Evolutionary conservation across 148 eudicot genomes (phyloP).

Genomic region (Polygonum aviculare): DNA sequence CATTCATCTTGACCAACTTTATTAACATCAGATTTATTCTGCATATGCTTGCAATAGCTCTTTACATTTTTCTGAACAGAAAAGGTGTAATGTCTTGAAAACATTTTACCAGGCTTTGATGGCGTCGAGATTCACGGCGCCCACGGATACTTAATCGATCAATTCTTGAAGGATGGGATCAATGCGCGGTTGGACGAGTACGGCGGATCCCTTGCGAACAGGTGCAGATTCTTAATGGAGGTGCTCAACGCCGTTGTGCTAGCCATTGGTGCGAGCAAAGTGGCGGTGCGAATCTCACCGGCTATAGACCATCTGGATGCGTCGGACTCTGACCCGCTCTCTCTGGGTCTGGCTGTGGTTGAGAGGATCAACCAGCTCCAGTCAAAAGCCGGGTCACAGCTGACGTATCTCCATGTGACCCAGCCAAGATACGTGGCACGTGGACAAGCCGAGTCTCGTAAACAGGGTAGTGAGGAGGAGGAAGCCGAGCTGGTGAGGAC

Average conservation of each 20-base stretch:
- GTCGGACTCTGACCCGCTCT: slow-evolving; percentile 55
- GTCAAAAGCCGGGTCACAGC: slow-evolving; percentile 22
- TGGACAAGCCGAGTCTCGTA: slow-evolving; percentile 53
- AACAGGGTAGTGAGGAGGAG: slow-evolving; percentile 41
- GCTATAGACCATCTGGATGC: slow-evolving; percentile 81
- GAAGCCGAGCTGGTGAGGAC: slow-evolving; percentile 44
- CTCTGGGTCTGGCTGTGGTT: slow-evolving; percentile 53
- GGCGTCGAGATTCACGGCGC: slow-evolving; percentile 86
- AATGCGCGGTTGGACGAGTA: slow-evolving; percentile 71
- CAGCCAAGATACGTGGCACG: slow-evolving; percentile 63
- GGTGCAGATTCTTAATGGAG: slow-evolving; percentile 53
- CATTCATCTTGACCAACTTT: too few species aligned
- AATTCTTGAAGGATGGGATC: slow-evolving; percentile 74
- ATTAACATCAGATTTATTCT: background rate
- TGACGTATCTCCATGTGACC: slow-evolving; percentile 60
- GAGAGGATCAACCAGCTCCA: slow-evolving; percentile 60
- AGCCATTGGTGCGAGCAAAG: slow-evolving; percentile 49
- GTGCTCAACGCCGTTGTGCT: slow-evolving; percentile 42
- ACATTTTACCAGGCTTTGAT: slow-evolving; percentile 51
- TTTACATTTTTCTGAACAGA: background rate
- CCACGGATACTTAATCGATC: slow-evolving; percentile 83
- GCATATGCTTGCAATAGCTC: background rate
- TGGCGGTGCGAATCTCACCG: slow-evolving; percentile 64
- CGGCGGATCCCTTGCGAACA: slow-evolving; percentile 65
- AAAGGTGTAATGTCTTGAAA: background rate